Base-by-base conservation (phyloP, 2,329 filamentous ascomycete genomes). In the Colletotrichum sp. region DNA sequence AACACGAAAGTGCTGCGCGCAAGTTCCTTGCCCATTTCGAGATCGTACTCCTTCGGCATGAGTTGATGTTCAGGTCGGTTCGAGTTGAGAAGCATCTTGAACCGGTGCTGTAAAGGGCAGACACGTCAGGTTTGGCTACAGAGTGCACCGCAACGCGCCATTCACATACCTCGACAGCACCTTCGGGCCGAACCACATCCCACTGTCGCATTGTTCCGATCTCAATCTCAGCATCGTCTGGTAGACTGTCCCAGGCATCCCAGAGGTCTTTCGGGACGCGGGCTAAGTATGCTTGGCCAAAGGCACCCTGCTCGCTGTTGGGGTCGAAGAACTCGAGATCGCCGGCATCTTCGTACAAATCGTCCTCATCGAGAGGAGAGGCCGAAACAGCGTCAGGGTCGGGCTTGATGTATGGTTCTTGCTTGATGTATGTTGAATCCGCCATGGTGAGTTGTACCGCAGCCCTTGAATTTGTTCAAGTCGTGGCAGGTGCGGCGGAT, bases 11-110 rank as follows among this genome's bases (percentile, higher is more conserved):
- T 97, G 85, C 98, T 98, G 7, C 76, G 60, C 24, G 76, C 39
- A 59, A 78, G 69, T 18, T 78, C 77, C 32, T 89, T 88, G 71
- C 86, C 93, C 63, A 95, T 89, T 63, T 95, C 93, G 74, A 99
- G 87, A 79, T 95, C 91, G 85, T 98, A 99, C 81, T 98, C 95
- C 81, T 95, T 95, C 13, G 96, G 96, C n/a, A 98, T 89, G 7
- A 90, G 87, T 79, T 93, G 90, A 82, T 98, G 95, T 78, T 92
- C 89, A 9, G 91, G 88, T 67, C 93, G 88, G 68, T 92, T 89
- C 26, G 89, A 89, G 80, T 90, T 88, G 59, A 98, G 89, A 77
- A 95, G 90, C 86, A 98, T 94, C 83, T 93, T 85, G 77, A 90
- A 85, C 74, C 87, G 88, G 76, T 86, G 84, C 82, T 88, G 77